Percentiles rank a stretch among this genome's conserved stretches.
These are phyloP conservation scores for Hyaloperonospora brassicae DNA, from an alignment of 352 stramenopile genomes.

Conservation along the genomic window DNA sequence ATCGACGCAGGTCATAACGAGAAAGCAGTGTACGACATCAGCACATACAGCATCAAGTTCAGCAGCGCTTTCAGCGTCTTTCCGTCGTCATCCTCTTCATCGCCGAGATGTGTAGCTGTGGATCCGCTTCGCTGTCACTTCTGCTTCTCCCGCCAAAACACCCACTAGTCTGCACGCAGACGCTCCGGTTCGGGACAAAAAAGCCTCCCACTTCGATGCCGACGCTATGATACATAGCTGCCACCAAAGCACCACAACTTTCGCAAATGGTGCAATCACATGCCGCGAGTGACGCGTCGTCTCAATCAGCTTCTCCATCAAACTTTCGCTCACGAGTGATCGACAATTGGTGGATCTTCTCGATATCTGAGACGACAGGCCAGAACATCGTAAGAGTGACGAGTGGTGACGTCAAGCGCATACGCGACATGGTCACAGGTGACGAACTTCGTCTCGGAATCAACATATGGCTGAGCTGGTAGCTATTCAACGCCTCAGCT, in stretches of 20 bases:
- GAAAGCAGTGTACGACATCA: conserved; percentile 84
- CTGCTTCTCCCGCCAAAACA: conserved; percentile 33
- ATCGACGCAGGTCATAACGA: conserved; percentile 86
- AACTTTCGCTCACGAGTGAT: conserved; percentile 62
- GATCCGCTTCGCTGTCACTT: conserved; percentile 19
- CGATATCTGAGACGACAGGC: conserved; percentile 66
- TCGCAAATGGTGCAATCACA: conserved; percentile 72
- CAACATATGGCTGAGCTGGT: conserved; percentile 87
- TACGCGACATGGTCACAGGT: not conserved
- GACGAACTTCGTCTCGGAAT: conserved; percentile 85
- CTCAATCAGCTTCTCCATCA: too few species aligned
- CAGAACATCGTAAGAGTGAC: too few species aligned
- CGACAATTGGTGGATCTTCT: conserved; percentile 71
- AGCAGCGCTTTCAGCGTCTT: conserved; percentile 51
- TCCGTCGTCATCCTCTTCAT: conserved; percentile 22
- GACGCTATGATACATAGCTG: conserved; percentile 68
- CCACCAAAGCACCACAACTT: conserved; percentile 57
- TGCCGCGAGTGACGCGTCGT: conserved; percentile 49
- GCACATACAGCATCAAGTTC: conserved; percentile 85
- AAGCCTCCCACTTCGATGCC: conserved; percentile 74
- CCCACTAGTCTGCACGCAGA: conserved; percentile 50
- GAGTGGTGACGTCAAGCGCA: conserved; percentile 6
- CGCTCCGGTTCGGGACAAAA: conserved; percentile 79
- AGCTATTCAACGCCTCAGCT: conserved; percentile 70
- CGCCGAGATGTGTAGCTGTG: conserved; percentile 6